Evolutionary conservation across 495 filamentous ascomycete species (phyloP).

Genomic region (Thozetella sp.): DNA sequence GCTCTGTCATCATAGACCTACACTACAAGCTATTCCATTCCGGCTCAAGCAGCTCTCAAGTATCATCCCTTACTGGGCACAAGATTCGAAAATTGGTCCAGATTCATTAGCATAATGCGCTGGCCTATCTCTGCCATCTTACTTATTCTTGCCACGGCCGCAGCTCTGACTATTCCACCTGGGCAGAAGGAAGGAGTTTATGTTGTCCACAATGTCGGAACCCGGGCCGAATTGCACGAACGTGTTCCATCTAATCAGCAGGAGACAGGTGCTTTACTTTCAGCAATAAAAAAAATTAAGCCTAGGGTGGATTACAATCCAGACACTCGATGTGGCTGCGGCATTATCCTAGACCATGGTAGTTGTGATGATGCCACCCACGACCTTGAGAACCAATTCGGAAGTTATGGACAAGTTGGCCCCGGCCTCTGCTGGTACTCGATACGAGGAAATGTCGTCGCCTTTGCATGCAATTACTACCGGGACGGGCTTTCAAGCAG

Average conservation of each 20-base stretch:
- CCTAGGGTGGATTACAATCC: background rate
- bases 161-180: background rate
- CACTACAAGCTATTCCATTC: too few species aligned
- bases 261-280: background rate
- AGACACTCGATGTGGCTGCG: background rate
- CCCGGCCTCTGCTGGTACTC: background rate
- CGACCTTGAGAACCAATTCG: background rate
- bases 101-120: background rate
- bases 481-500: background rate
- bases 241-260: background rate
- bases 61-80: too few species aligned
- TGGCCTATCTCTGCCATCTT: background rate
- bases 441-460: background rate
- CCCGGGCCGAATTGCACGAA: background rate
- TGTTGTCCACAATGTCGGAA: background rate
- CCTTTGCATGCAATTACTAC: background rate
- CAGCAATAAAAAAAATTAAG: background rate
- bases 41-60: too few species aligned
- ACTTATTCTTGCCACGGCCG: background rate
- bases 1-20: too few species aligned
- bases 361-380: background rate
- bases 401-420: background rate
- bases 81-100: too few species aligned
- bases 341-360: background rate
- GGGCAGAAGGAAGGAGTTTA: background rate